Base-by-base conservation (phyloP, 1,139 yeast species). In the Magnusiomyces fungicola region DNA sequence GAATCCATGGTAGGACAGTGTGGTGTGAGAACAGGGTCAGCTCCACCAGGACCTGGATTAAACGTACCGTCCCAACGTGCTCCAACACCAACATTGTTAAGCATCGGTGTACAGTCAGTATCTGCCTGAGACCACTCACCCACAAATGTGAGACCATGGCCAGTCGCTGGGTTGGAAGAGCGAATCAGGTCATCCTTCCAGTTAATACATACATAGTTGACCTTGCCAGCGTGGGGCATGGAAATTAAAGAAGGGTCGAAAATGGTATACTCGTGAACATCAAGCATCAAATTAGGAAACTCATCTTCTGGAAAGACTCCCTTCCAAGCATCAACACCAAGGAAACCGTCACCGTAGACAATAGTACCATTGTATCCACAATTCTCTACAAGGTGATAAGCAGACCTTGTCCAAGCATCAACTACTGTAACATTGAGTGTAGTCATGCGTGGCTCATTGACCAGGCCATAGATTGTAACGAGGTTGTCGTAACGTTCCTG, bases 111-210 rank as follows among this genome's bases (percentile, higher is more conserved):
- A 71, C 97, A 89, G 69, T 89, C 97, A n/a, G 94, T 88, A 60
- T 88, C 77, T 2, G 96, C 96, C 42, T 89, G 96, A 39, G 89
- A 75, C 83, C 88, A 89, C 70, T 89, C 96, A 55, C 96, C 97
- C 50, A 79, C 75, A 45, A 88, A 74, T 47, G 79, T 79, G 73
- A 51, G 65, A 51, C 70, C 92, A 77, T 48, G 86, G 80, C 59
- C 74, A 66, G 44, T 68, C 49, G 48, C 80, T 58, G 60, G 79
- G 83, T 45, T 78, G 70, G 59, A 76, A 76, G 60, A 82, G 68
- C 50, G 66, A 48, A 59, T 76, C 67, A 50, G 69, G 57, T 58
- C 83, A 66, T 63, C 79, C 79, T 47, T 70, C 80, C 53, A 75
- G 64, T 52, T 80, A 65, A 72, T 45, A 55, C 70, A 66, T 19